phyloP scores from a whole-genome alignment of 2,329 filamentous ascomycete species.

The Fusarium ramigenum region DNA sequence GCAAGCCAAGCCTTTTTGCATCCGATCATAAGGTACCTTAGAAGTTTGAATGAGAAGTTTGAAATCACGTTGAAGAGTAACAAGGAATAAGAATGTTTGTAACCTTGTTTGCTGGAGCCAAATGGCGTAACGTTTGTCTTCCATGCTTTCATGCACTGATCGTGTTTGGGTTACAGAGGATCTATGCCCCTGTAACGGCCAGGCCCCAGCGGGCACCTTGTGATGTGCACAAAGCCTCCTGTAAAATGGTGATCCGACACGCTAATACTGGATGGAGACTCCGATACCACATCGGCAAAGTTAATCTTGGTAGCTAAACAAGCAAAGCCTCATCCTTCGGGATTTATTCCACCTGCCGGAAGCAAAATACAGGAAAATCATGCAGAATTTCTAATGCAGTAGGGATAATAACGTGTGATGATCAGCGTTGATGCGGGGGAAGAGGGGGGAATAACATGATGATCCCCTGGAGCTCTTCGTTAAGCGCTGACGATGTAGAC shows the following conservation, averaged over 20 bases:
- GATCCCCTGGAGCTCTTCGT: not conserved
- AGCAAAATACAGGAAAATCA: not conserved
- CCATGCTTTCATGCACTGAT: not conserved
- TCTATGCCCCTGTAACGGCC: not conserved
- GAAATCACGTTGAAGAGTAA: not conserved
- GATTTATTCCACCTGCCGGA: not conserved
- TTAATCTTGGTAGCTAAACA: not conserved
- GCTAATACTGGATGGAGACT: not conserved
- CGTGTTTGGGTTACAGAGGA: not conserved
- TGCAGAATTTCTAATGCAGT: not conserved
- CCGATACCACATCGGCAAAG: slow-evolving; percentile 21
- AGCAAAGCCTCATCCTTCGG: slow-evolving; percentile 9
- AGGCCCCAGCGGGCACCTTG: not conserved
- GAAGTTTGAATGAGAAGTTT: too few relatives aligned
- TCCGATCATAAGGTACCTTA: not conserved
- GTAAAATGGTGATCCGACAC: not conserved
- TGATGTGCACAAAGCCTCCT: not conserved
- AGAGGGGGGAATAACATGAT: not conserved
- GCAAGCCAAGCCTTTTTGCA: too few relatives aligned
- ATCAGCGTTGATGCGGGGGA: slow-evolving; percentile 12
- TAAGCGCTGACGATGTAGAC: not conserved
- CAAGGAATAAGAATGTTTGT: not conserved
- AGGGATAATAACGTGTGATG: not conserved
- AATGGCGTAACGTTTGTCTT: not conserved
- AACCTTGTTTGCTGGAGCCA: not conserved